Evolutionary conservation across 345 rosid species (phyloP).

Genomic region (Melastoma malabathricum): DNA sequence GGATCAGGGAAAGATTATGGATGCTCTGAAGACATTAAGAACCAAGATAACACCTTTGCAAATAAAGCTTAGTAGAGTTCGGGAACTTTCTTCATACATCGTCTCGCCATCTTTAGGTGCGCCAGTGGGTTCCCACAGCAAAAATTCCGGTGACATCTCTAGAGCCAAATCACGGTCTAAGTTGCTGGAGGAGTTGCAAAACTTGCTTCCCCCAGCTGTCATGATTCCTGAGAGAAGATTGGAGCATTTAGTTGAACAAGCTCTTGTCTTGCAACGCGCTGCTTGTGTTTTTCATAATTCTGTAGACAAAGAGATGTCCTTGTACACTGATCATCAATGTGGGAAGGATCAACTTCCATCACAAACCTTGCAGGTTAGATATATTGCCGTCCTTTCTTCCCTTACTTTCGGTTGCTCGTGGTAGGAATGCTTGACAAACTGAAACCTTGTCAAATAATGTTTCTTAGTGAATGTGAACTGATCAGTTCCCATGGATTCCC

Average conservation of each 20-base stretch:
- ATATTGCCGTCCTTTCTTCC: background rate
- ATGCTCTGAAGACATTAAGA: conserved; percentile 47
- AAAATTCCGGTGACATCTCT: conserved; percentile 3
- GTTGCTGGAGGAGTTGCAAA: conserved; percentile 43
- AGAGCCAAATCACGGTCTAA: conserved; percentile 30
- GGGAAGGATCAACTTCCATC: conserved; percentile 48
- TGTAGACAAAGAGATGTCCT: conserved; percentile 34
- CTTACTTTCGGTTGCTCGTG: no score
- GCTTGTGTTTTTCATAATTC: conserved; percentile 52
- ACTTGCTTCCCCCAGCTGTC: conserved; percentile 38
- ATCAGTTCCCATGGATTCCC: no score
- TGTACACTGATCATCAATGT: conserved; percentile 55
- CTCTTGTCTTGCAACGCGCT: conserved; percentile 41
- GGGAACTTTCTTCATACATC: conserved; percentile 34
- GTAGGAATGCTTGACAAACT: no score
- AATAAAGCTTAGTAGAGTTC: conserved; percentile 23
- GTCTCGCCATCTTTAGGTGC: conserved; percentile 19
- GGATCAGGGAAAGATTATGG: conserved; percentile 27
- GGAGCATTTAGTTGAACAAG: conserved; percentile 59
- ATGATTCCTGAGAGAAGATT: conserved; percentile 51
- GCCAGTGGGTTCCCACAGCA: conserved; percentile 9
- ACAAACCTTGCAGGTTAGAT: conserved; percentile 47
- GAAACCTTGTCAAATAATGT: no score
- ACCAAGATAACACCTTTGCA: conserved; percentile 45
- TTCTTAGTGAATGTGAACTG: no score